A percentile compares a stretch with the other conserved stretches of the same genome.
These are phyloP conservation scores for Talaromyces sp. DNA, from an alignment of 2,329 filamentous ascomycete species.

Conservation along the genomic window DNA sequence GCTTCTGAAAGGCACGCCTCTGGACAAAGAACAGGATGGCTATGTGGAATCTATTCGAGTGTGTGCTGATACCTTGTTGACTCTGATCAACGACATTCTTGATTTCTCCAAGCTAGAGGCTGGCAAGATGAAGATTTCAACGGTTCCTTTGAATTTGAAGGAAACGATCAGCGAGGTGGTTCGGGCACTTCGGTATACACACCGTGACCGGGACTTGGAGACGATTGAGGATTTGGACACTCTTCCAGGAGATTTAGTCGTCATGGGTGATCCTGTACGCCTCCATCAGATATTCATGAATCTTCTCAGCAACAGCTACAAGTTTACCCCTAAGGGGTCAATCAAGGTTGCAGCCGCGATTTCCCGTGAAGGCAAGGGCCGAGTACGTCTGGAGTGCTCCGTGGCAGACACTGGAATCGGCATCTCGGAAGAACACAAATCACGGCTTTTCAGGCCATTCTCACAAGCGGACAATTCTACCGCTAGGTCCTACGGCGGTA, in stretches of 20 bases:
- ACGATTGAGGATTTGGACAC: slow-evolving; percentile 62
- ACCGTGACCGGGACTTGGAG: slow-evolving; percentile 55
- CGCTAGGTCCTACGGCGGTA: slow-evolving; percentile 85
- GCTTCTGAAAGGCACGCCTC: slow-evolving; percentile 53
- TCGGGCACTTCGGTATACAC: slow-evolving; percentile 59
- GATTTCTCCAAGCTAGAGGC: slow-evolving; percentile 87
- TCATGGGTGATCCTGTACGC: slow-evolving; percentile 80
- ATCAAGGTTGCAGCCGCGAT: slow-evolving; percentile 77
- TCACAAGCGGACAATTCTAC: slow-evolving; percentile 90
- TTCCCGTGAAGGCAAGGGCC: slow-evolving; percentile 65
- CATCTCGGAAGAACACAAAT: slow-evolving; percentile 70
- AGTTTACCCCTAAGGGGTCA: slow-evolving; percentile 83
- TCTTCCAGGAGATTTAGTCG: slow-evolving; percentile 56
- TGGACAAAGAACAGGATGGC: slow-evolving; percentile 56
- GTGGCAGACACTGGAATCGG: slow-evolving; percentile 89
- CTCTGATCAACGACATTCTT: slow-evolving; percentile 86
- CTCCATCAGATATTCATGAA: slow-evolving; percentile 76
- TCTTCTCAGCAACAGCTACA: slow-evolving; percentile 86
- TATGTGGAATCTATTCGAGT: slow-evolving; percentile 62
- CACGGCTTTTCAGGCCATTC: slow-evolving; percentile 86
- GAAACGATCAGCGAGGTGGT: slow-evolving; percentile 63
- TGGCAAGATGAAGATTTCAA: slow-evolving; percentile 82
- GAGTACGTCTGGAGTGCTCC: slow-evolving; percentile 74
- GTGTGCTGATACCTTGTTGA: slow-evolving; percentile 70
- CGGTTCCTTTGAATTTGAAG: slow-evolving; percentile 73